These are phyloP conservation scores for Fusarium miscanthi DNA, from an alignment of 2,329 filamentous ascomycete genomes.

Conservation along the genomic window DNA sequence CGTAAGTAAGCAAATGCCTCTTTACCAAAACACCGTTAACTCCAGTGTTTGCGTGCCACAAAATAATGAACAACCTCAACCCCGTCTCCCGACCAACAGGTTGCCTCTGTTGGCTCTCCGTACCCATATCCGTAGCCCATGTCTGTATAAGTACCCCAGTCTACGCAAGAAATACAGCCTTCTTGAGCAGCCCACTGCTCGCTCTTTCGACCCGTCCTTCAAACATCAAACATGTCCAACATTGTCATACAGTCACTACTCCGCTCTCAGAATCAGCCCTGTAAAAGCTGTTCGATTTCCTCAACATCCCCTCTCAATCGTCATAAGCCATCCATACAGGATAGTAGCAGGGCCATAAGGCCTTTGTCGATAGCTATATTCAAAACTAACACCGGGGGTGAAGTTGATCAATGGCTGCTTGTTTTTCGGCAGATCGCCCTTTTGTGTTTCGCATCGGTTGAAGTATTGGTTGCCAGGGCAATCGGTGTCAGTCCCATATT, in stretches of 20 bases:
- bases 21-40: conserved; percentile 43
- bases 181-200: conserved; percentile 40
- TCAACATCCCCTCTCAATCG: background rate
- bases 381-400: background rate
- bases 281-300: background rate
- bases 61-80: conserved; percentile 5
- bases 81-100: conserved; percentile 27
- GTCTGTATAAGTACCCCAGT: conserved; percentile 35
- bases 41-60: conserved; percentile 31
- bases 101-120: conserved; percentile 35
- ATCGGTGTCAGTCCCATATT: background rate
- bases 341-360: background rate
- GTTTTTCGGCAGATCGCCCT: conserved; percentile 2
- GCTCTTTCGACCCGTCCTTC: conserved; percentile 26
- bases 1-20: conserved; percentile 24
- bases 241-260: conserved; percentile 30
- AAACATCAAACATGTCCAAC: conserved; percentile 33
- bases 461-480: background rate
- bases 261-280: background rate
- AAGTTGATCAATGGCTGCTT: background rate
- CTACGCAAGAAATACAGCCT: conserved; percentile 39
- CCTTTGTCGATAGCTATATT: background rate
- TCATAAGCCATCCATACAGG: conserved; percentile 1
- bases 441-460: conserved; percentile 16
- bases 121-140: background rate